Evolutionary conservation across 768 basidiomycete species (phyloP), one percentile per base, ranked within the genome.

Genomic region (Crepidotus variabilis): DNA sequence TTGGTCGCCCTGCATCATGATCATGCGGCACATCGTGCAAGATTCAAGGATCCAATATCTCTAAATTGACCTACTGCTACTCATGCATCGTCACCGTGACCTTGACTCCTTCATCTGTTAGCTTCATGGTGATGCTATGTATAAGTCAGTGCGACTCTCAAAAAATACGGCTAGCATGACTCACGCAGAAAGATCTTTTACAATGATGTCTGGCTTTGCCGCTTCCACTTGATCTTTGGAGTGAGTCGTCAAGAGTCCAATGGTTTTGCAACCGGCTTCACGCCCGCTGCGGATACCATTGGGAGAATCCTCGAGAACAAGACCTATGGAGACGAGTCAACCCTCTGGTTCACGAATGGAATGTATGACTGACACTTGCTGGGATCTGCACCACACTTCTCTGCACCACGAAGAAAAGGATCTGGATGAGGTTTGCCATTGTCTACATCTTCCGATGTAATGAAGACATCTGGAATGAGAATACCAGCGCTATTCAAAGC

Each of bases 241-340:
- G 69, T 96, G 94, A 5, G 87, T 85, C 0, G 95, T 98, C 57
- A 92, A 76, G 24, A 97, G 72, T 1, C 84, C 96, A 49, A 98
- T 75, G 0, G 92, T 93, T 66, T 81, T 89, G 68, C 89, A 87
- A 13, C 96, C 94, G 5, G 93, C 91, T 0, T 86, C 81, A 47
- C 82, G 75, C 10, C 94, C 94, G 57, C 92, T 89, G 39, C 75
- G 75, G 63, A 98, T 78, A 18, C 94, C 95, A 14, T 84, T 84
- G 1, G 94, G 94, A 2, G 95, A 92, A 72, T 98, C 96, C 67
- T 96, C 94, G 32, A 98, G 81, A 14, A 97, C 95, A 48, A 96
- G 76, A 62, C 88, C 89, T 87, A 52, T 4, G 36, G 52, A 50
- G 47, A 52, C 35, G 22, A 34, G 47, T 51, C 20, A 56, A 28